Conservation (phyloP, 2,329 filamentous ascomycete species). For the Emmonsiellopsis sp. region DNA sequence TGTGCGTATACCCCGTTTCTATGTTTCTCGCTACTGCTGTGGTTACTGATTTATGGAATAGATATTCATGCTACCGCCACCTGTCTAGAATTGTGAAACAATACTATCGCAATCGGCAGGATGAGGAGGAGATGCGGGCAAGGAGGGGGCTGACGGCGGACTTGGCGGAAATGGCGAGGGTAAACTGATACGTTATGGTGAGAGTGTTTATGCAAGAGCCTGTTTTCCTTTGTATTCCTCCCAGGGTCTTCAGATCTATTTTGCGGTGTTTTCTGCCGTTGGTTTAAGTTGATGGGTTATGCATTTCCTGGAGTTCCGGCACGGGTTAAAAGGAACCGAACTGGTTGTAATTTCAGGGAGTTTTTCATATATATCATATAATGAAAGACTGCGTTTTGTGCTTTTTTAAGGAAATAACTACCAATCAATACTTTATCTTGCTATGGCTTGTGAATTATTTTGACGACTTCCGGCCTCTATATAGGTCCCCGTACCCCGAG, state of each 20-base stretch:
- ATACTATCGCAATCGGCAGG: conserved; percentile 30
- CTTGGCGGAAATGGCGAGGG: conserved; percentile 21
- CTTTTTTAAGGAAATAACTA: too few species aligned
- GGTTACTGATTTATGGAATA: conserved; percentile 11
- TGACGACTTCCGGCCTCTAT: neutral
- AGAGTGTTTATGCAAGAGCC: neutral
- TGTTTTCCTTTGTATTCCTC: neutral
- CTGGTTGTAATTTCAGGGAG: neutral
- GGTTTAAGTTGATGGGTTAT: conserved; percentile 2
- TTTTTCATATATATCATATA: neutral
- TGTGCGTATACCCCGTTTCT: neutral
- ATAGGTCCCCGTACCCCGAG: neutral
- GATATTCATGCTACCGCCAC: conserved; percentile 32
- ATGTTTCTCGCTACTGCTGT: neutral
- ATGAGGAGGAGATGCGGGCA: conserved; percentile 27
- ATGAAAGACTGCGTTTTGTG: too few species aligned
- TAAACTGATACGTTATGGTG: conserved; percentile 11
- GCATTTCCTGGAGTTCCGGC: neutral
- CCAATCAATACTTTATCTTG: neutral
- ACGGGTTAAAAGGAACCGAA: neutral
- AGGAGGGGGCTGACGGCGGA: conserved; percentile 26
- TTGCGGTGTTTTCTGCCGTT: neutral
- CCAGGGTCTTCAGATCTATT: conserved; percentile 6
- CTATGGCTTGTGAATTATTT: neutral
- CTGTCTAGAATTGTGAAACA: conserved; percentile 29